Evolutionary conservation across 2,329 filamentous ascomycete species (phyloP).

Genomic region (Arthrobotrys sinensis): DNA sequence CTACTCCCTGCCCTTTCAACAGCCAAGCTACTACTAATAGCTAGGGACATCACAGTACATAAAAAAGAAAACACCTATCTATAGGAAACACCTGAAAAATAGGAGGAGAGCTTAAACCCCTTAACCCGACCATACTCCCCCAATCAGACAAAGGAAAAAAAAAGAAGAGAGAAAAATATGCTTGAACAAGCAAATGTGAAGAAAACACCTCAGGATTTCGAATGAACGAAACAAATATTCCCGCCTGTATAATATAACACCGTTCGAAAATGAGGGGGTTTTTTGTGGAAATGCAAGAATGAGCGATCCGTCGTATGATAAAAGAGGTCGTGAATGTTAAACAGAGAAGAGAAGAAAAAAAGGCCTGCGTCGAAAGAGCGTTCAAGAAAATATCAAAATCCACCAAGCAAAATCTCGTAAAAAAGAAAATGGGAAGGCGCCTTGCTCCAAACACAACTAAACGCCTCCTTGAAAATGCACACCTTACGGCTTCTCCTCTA

Average conservation of each 20-base stretch:
- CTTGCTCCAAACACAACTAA: slow-evolving; percentile 1
- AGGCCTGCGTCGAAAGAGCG: neutral
- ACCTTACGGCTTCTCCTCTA: neutral
- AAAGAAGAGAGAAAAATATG: neutral
- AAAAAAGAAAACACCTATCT: neutral
- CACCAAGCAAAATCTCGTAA: neutral
- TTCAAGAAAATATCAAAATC: neutral
- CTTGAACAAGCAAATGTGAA: neutral
- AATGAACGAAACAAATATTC: slow-evolving; percentile 4
- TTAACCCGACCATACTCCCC: neutral
- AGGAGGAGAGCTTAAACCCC: neutral
- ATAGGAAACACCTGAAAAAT: neutral
- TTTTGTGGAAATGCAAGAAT: slow-evolving; percentile 7
- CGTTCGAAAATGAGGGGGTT: neutral
- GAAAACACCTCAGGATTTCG: slow-evolving; percentile 14
- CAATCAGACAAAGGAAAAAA: neutral
- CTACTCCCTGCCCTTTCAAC: neutral
- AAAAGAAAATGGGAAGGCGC: neutral
- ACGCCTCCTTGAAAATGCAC: neutral
- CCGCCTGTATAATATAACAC: slow-evolving; percentile 23
- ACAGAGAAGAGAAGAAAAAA: neutral
- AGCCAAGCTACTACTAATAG: slow-evolving; percentile 5
- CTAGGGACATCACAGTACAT: slow-evolving; percentile 8
- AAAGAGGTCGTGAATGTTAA: slow-evolving; percentile 1
- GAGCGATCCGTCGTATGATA: neutral